These are phyloP conservation scores for Ogataea polymorpha DNA, from an alignment of 805 yeast species.

Conservation along the genomic window DNA sequence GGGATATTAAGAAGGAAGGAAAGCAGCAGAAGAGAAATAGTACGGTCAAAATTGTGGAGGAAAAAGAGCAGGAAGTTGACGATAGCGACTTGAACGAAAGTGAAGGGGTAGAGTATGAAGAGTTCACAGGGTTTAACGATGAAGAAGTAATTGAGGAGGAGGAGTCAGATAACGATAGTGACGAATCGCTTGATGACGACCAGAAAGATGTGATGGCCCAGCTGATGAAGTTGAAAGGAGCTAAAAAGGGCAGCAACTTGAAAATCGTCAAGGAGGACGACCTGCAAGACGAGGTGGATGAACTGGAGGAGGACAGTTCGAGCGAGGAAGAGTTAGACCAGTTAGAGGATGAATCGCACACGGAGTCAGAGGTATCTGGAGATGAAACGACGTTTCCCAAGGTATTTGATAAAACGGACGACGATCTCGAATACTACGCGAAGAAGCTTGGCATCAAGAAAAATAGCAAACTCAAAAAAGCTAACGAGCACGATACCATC, in stretches of 20 bases:
- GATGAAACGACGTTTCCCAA: slow-evolving; percentile 47
- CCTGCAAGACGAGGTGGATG: slow-evolving; percentile 19
- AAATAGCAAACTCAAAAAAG: slow-evolving; percentile 47
- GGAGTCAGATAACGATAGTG: slow-evolving; percentile 4
- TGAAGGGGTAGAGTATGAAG: slow-evolving; percentile 13
- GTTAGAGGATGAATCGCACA: slow-evolving; percentile 11
- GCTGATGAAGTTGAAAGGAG: slow-evolving; percentile 25
- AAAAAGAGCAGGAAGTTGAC: slow-evolving; percentile 22
- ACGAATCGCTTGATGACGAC: slow-evolving; percentile 20
- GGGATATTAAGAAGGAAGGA: background rate
- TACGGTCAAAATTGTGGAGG: slow-evolving; percentile 28
- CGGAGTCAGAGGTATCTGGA: slow-evolving; percentile 46
- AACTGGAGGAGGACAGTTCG: slow-evolving; percentile 13
- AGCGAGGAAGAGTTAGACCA: slow-evolving; percentile 5
- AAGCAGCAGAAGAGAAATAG: background rate
- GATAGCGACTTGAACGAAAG: slow-evolving; percentile 4
- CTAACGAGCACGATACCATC: slow-evolving; percentile 68
- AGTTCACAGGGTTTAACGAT: slow-evolving; percentile 18
- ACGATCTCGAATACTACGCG: slow-evolving; percentile 79
- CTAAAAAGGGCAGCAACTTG: slow-evolving; percentile 22
- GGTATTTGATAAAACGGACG: slow-evolving; percentile 52
- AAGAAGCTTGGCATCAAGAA: slow-evolving; percentile 69
- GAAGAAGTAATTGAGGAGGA: slow-evolving; percentile 11
- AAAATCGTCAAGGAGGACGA: slow-evolving; percentile 32
- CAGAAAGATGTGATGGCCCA: slow-evolving; percentile 27